A percentile compares a stretch with the other conserved stretches of the same genome.
Evolutionary conservation across 2,329 filamentous ascomycete genomes (phyloP).

Genomic region (Arthroderma sp.): DNA sequence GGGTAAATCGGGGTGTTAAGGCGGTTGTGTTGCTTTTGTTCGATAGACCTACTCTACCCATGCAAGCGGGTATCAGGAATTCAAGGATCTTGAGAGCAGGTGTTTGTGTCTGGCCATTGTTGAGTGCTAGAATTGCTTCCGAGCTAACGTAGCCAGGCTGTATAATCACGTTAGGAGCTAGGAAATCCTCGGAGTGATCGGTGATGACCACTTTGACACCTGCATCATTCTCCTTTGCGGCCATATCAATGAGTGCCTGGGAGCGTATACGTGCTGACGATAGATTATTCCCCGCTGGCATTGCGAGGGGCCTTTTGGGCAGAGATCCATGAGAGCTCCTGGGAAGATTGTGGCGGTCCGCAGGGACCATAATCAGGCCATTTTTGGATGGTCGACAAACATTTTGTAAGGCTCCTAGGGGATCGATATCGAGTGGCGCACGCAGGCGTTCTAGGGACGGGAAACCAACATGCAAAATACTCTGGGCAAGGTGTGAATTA

Average conservation of each 20-base stretch:
- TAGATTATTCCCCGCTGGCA: constrained; percentile 34
- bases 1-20: constrained; percentile 26
- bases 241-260: constrained; percentile 35
- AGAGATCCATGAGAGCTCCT: constrained; percentile 34
- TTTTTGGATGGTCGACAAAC: constrained; percentile 32
- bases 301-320: constrained; percentile 28
- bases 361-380: constrained; percentile 29
- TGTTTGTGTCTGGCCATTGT: constrained; percentile 5
- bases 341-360: constrained; percentile 32
- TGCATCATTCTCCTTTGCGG: constrained; percentile 29
- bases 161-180: constrained; percentile 16
- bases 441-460: constrained; percentile 30
- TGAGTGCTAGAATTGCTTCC: constrained; percentile 16
- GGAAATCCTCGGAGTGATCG: constrained; percentile 30
- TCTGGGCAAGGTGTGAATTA: constrained; percentile 34
- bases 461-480: constrained; percentile 33
- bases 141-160: constrained; percentile 15
- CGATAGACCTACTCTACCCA: constrained; percentile 24
- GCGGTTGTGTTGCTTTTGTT: constrained; percentile 4
- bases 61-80: constrained; percentile 33
- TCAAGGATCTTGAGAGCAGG: constrained; percentile 26
- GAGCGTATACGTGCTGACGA: constrained; percentile 35
- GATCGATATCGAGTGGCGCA: constrained; percentile 35
- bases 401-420: constrained; percentile 33
- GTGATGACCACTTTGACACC: constrained; percentile 33